Percentiles rank a stretch among this genome's conserved stretches.
Evolutionary conservation across 129 eudicot genomes (phyloP).

Genomic region (Calendula officinalis): DNA sequence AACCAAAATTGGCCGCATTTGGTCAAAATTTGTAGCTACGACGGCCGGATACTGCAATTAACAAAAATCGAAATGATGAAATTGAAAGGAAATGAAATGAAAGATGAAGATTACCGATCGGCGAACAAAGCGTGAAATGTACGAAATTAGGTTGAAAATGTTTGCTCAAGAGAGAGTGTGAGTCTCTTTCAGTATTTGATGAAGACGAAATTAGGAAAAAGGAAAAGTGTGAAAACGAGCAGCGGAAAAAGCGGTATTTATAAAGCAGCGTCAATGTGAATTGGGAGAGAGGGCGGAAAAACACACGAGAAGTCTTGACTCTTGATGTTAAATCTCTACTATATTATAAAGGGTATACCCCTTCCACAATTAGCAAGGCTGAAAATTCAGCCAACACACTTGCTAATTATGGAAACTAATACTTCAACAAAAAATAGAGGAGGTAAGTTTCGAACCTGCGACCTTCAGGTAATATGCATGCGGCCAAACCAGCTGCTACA

Average conservation of each 20-base stretch:
- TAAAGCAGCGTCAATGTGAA: conserved; percentile 12
- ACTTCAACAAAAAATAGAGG: no score
- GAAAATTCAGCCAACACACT: no score
- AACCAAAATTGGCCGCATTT: conserved; percentile 4
- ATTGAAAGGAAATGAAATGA: background rate
- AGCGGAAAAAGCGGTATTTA: conserved; percentile 34
- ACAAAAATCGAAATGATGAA: background rate
- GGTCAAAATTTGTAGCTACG: background rate
- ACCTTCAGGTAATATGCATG: no score
- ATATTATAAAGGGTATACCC: no score
- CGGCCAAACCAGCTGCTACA: no score
- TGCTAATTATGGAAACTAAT: no score
- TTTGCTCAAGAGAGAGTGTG: conserved; percentile 6
- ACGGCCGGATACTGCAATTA: no score
- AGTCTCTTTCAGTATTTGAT: conserved; percentile 21
- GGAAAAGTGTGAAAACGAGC: conserved; percentile 25
- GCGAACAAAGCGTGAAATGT: conserved; percentile 31
- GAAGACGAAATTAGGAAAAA: conserved; percentile 25
- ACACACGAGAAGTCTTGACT: background rate
- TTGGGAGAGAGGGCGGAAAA: conserved; percentile 25
- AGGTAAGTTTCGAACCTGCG: no score
- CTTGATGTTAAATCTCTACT: no score
- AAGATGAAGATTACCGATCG: conserved; percentile 26
- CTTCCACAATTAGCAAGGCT: no score
- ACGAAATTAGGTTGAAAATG: conserved; percentile 23